Evolutionary conservation across 176 grass and related monocot species (phyloP), one percentile per base, ranked within the genome.

Genomic region (Oryza glaberrima): DNA sequence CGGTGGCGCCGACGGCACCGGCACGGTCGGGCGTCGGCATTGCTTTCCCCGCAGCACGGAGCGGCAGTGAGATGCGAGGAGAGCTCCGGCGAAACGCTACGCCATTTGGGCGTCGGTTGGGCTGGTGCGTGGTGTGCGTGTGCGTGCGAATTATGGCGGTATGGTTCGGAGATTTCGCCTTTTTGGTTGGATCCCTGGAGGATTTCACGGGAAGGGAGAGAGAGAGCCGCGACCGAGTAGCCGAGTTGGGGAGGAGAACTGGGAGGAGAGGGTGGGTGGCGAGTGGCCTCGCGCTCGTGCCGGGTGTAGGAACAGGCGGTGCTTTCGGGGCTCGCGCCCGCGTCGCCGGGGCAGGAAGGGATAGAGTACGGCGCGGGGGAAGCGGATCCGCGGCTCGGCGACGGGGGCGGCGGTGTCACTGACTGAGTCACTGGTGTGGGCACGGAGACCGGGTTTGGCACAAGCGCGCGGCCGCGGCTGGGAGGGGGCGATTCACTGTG

Each of bases 321-420:
- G 51, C 87, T 92, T 83, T 87, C 90, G 90, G 86, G 36, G 67
- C 35, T 73, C 43, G 64, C 81, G 85, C 81, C 81, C 81, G 81
- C 9, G 73, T 80, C 83, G 78, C 64, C 82, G 78, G 66, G 44
- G 71, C 7, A 30, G 34, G 47, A 51, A 4, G 19, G 73, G 35
- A 35, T 30, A 30, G 28, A 41, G 8, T 46, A 14, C 52, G 4
- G 44, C 54, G 20, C 73, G 67, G 66, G 2, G 49, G 60, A 23
- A 32, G 58, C n/a, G 85, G 78, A 76, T 87, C 11, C 75, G 60
- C 4, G 38, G 34, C 34, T 35, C 34, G 34, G 34, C 34, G 34
- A 35, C 34, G 34, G 3, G 34, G 38, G 38, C 4, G 38, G 38
- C 38, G 6, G 38, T 40, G 38, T 40, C 38, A 40, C 38, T 40